Conservation (phyloP, 805 yeast genomes). For the Candida montana region DNA sequence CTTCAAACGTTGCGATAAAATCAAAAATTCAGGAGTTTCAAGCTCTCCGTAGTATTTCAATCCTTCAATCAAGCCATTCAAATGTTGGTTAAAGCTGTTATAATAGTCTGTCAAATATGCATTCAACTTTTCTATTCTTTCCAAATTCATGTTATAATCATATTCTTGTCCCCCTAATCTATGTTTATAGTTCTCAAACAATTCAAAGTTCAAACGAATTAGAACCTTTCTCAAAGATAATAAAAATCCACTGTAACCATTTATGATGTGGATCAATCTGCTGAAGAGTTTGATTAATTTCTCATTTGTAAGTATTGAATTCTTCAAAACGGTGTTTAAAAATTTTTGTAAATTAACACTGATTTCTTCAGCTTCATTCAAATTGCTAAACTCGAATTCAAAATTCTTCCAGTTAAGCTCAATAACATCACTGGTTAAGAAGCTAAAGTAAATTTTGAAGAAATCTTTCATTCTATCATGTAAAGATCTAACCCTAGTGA, state of each 20-base stretch:
- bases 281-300: slow-evolving; percentile 43
- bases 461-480: slow-evolving; percentile 49
- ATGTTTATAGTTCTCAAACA: slow-evolving; percentile 33
- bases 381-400: slow-evolving; percentile 20
- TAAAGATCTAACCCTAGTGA: slow-evolving; percentile 47
- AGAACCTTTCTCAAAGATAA: slow-evolving; percentile 50
- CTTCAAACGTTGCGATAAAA: slow-evolving; percentile 39
- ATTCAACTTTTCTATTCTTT: slow-evolving; percentile 37
- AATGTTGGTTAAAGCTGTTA: slow-evolving; percentile 38
- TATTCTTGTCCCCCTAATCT: slow-evolving; percentile 35
- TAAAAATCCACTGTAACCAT: slow-evolving; percentile 44
- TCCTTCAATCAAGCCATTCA: slow-evolving; percentile 41
- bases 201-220: slow-evolving; percentile 41
- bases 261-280: slow-evolving; percentile 40
- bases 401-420: slow-evolving; percentile 48
- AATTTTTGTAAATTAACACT: slow-evolving; percentile 46
- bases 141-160: slow-evolving; percentile 34
- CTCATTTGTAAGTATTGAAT: slow-evolving; percentile 60
- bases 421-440: slow-evolving; percentile 54
- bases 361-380: slow-evolving; percentile 38
- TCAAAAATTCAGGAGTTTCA: slow-evolving; percentile 41
- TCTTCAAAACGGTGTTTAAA: slow-evolving; percentile 58
- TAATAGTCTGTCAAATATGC: slow-evolving; percentile 37
- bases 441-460: slow-evolving; percentile 47
- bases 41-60: slow-evolving; percentile 43